phyloP scores from a whole-genome alignment of 2,329 filamentous ascomycete species.

The Xylariaceae sp. region DNA sequence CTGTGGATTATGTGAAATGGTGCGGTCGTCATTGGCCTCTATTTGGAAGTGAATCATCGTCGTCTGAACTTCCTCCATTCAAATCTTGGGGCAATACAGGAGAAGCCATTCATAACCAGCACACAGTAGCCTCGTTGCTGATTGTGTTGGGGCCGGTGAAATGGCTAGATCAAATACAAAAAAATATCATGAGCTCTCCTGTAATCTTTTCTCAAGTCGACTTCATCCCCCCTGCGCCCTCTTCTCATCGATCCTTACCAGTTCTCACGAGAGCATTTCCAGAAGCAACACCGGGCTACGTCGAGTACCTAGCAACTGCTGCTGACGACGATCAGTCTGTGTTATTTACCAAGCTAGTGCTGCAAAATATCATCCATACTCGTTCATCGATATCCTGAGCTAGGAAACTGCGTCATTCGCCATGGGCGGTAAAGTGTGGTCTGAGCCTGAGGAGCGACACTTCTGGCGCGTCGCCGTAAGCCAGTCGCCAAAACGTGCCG shows the following conservation, averaged over 20 bases:
- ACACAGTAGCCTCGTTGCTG: neutral
- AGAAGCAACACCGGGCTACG: too few species aligned
- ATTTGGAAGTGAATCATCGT: neutral
- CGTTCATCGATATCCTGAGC: neutral
- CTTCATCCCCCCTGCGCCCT: neutral
- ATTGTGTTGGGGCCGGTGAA: neutral
- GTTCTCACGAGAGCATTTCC: neutral
- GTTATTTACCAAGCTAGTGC: too few species aligned
- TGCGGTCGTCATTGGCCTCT: too few species aligned
- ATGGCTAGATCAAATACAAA: neutral
- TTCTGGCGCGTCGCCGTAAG: constrained; percentile 55
- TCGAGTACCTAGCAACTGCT: neutral
- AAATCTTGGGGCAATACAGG: neutral
- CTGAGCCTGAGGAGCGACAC: constrained; percentile 52
- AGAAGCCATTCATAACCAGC: neutral
- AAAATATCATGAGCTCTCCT: neutral
- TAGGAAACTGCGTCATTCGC: neutral
- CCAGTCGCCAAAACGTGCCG: constrained; percentile 45
- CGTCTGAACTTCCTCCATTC: neutral
- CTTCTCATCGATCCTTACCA: neutral
- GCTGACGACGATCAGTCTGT: neutral
- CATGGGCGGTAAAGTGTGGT: constrained; percentile 61
- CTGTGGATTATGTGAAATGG: neutral
- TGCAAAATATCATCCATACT: neutral
- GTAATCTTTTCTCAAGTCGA: neutral